These are phyloP conservation scores for Colletotrichum limetticola DNA, from an alignment of 2,329 filamentous ascomycete genomes.

Conservation along the genomic window DNA sequence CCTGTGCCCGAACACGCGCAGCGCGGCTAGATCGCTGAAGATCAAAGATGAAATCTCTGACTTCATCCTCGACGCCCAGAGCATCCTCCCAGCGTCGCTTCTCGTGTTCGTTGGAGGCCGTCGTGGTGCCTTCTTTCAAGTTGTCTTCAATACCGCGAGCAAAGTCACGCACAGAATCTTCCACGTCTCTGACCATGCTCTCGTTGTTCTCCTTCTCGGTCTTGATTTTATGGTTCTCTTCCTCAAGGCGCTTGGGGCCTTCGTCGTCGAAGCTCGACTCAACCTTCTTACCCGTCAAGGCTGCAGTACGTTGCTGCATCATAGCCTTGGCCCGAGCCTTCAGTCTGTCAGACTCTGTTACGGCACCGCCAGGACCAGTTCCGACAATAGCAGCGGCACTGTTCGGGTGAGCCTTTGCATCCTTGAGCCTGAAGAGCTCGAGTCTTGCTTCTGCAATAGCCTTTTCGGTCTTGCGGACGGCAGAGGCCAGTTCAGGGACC, in stretches of 20 bases:
- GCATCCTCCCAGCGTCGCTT: conserved; percentile 95
- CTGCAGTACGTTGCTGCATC: conserved; percentile 98
- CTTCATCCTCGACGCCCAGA: conserved; percentile 94
- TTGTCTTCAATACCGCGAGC: conserved; percentile 85
- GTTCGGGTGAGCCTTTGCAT: conserved; percentile 90
- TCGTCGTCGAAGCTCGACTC: conserved; percentile 78
- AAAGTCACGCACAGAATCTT: conserved; percentile 94
- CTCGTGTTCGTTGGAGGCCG: conserved; percentile 87
- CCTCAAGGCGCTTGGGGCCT: conserved; percentile 86
- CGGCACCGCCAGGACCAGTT: conserved; percentile 87
- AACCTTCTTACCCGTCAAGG: conserved; percentile 85
- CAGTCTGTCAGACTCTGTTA: conserved; percentile 93
- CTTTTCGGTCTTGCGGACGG: conserved; percentile 90
- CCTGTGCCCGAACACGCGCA: conserved; percentile 73
- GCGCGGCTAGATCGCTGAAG: conserved; percentile 87
- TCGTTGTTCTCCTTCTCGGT: conserved; percentile 94
- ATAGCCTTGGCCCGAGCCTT: conserved; percentile 96
- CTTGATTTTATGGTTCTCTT: conserved; percentile 83
- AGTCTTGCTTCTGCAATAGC: conserved; percentile 91
- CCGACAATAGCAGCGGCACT: conserved; percentile 86
- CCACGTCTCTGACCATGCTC: conserved; percentile 94
- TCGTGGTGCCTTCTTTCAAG: conserved; percentile 83
- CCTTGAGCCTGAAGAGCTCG: conserved; percentile 91
- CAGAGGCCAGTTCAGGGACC: conserved; percentile 90
- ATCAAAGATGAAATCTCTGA: conserved; percentile 98